These are phyloP conservation scores for Hymenoscyphus infarciens DNA, from an alignment of 2,329 filamentous ascomycete species.

Conservation along the genomic window DNA sequence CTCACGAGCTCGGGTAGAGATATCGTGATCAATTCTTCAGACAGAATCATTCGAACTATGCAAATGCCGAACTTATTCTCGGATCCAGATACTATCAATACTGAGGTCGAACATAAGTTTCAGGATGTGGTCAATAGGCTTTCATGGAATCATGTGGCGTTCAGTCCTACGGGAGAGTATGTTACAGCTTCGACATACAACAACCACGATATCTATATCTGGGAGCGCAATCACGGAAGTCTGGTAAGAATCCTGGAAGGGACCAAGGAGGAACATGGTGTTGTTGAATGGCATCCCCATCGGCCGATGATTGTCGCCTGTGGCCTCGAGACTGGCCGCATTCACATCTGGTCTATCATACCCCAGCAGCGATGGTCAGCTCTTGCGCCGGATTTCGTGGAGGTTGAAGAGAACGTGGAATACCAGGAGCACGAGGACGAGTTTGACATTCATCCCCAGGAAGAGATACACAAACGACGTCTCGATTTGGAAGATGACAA, in stretches of 20 bases:
- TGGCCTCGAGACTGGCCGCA: conserved; percentile 84
- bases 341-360: conserved; percentile 95
- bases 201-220: conserved; percentile 98
- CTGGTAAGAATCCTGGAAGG: conserved; percentile 96
- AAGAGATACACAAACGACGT: conserved; percentile 87
- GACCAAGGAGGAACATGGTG: conserved; percentile 91
- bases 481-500: conserved; percentile 91
- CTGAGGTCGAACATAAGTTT: conserved; percentile 96
- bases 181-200: conserved; percentile 96
- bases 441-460: conserved; percentile 94
- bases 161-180: conserved; percentile 91
- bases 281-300: conserved; percentile 95
- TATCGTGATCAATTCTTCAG: conserved; percentile 86
- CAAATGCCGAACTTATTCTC: conserved; percentile 74
- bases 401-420: conserved; percentile 97
- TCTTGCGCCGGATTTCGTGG: conserved; percentile 90
- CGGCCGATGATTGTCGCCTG: conserved; percentile 85
- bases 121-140: conserved; percentile 94
- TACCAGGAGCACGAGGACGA: conserved; percentile 96
- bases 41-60: conserved; percentile 91
- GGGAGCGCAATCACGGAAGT: conserved; percentile 91
- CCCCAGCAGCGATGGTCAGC: conserved; percentile 97
- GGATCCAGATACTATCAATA: conserved; percentile 78
- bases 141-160: conserved; percentile 96
- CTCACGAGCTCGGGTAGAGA: conserved; percentile 82